Base-by-base conservation (phyloP, 2,329 filamentous ascomycete genomes). In the Pyricularia grisea region DNA sequence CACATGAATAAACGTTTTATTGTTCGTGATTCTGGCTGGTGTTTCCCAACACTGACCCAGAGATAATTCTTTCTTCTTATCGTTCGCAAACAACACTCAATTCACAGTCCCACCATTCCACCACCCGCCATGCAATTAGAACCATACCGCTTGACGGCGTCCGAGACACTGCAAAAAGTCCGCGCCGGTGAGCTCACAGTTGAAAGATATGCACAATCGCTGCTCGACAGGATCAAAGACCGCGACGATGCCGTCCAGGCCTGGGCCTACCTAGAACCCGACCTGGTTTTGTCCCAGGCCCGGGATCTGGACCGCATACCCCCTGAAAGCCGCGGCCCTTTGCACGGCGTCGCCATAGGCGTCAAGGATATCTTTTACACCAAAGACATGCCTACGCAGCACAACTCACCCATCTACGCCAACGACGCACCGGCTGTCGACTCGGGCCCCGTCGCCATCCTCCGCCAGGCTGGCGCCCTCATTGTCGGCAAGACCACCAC, bases 341-440 rank as follows among this genome's bases (percentile, higher is more conserved):
- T 89, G 0, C 86, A 88, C 72, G 87, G 87, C 0, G 74, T 89
- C 7, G 81, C 84, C 0, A 76, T 89, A n/a, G 87, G 80, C 0
- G 79, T 89, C 12, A 89, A 89, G 73, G 87, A 89, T 78, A 80
- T 88, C 2, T 85, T 88, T 71, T 81, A 80, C 72, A 88, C 83
- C 0, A 85, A 84, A 75, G 84, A 86, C 69, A 86, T 88, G 85
- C 86, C 86, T 2, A 88, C 86, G 0, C 78, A 82, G 33, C 81
- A 83, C 74, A 83, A 84, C 70, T 89, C 87, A 0, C 77, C 81
- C 0, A 82, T 89, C 11, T 89, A 88, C 73, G 73, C 79, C 28
- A 76, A 77, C 2, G 75, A 82, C 69, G 78, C 81, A 1, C 78
- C 79, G 1, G 76, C 79, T 23, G 73, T 86, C 6, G 87, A 89